These are phyloP conservation scores for Chlamydomonas reinhardtii DNA, from an alignment of 163 green algal genomes.

Conservation along the genomic window DNA sequence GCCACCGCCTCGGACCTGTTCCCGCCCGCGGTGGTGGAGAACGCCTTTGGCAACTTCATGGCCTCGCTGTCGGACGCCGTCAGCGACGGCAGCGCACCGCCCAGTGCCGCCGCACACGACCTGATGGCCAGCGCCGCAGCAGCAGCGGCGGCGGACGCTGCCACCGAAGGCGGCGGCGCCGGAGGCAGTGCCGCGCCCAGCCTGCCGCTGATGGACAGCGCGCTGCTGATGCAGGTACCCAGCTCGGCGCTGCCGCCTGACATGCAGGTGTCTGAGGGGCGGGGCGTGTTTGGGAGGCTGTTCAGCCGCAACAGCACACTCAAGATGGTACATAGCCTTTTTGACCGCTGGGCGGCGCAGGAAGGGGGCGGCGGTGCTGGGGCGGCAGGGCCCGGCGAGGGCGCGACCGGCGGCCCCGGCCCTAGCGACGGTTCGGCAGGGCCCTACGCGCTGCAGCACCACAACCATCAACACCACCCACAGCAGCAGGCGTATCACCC, in stretches of 20 bases:
- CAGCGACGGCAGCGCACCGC: too few relatives aligned
- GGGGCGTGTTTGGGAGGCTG: neutral
- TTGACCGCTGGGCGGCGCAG: conserved; percentile 10
- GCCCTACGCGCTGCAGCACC: neutral
- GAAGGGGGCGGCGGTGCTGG: neutral
- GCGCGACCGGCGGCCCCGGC: neutral
- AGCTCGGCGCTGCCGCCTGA: neutral
- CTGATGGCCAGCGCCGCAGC: neutral
- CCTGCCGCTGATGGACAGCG: neutral
- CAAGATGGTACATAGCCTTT: conserved; percentile 6
- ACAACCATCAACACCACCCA: neutral
- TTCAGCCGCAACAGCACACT: conserved; percentile 23
- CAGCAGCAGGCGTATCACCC: neutral
- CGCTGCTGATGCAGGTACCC: neutral
- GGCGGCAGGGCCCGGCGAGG: neutral
- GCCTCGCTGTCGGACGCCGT: too few relatives aligned
- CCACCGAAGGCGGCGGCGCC: neutral
- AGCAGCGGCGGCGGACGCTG: neutral
- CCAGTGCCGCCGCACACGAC: neutral
- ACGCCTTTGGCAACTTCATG: too few relatives aligned
- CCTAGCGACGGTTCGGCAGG: neutral
- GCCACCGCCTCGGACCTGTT: too few relatives aligned
- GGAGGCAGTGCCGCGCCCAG: neutral
- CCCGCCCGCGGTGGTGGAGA: too few relatives aligned
- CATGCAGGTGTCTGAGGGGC: neutral